Percentiles rank a stretch among this genome's conserved stretches.
phyloP scores from a whole-genome alignment of 2,329 filamentous ascomycete species.

The Fusarium sp. region DNA sequence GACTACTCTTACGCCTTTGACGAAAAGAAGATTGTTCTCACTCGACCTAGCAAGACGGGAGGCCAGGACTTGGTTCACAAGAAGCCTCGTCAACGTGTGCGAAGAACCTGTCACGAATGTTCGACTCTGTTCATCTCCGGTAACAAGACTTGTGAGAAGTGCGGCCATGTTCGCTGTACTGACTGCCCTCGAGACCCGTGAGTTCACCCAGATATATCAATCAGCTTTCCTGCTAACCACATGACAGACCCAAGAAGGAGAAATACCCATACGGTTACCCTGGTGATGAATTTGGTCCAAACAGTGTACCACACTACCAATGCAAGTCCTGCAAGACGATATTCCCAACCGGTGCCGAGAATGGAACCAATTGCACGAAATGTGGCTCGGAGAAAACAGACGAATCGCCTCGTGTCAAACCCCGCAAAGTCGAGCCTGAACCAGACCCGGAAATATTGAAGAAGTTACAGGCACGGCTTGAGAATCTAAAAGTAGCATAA shows the following conservation, averaged over 20 bases:
- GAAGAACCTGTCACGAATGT: conserved; percentile 83
- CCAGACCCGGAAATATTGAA: conserved; percentile 72
- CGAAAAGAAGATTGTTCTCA: conserved; percentile 67
- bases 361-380: conserved; percentile 68
- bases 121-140: conserved; percentile 70
- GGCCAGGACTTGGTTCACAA: conserved; percentile 80
- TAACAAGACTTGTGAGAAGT: conserved; percentile 74
- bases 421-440: conserved; percentile 71
- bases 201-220: conserved; percentile 55
- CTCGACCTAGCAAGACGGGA: conserved; percentile 73
- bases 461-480: conserved; percentile 69
- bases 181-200: conserved; percentile 86
- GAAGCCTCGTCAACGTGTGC: conserved; percentile 78
- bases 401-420: conserved; percentile 69
- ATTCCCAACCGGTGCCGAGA: conserved; percentile 64
- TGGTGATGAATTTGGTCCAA: conserved; percentile 70
- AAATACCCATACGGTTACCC: conserved; percentile 80
- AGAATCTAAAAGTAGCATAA: conserved; percentile 57
- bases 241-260: conserved; percentile 71
- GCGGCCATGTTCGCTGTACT: conserved; percentile 80
- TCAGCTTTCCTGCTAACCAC: conserved; percentile 20
- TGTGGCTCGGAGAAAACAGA: conserved; percentile 73
- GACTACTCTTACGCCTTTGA: conserved; percentile 62
- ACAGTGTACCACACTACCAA: conserved; percentile 65
- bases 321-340: conserved; percentile 74